Evolutionary conservation across 768 basidiomycete species (phyloP).

Genomic region (Suillus variegatus): DNA sequence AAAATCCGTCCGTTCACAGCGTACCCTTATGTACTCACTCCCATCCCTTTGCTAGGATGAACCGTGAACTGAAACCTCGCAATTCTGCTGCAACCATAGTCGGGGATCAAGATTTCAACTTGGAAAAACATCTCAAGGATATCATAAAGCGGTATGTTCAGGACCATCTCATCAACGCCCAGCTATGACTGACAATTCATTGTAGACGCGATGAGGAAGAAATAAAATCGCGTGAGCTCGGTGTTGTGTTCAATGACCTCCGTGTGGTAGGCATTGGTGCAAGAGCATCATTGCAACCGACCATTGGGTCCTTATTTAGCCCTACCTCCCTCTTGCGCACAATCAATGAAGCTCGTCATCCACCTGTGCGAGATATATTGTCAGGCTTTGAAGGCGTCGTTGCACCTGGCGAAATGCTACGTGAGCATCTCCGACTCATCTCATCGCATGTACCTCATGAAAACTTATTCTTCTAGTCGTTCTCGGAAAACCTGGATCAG

Average conservation of each 20-base stretch:
- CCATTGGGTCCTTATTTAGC: conserved; percentile 54
- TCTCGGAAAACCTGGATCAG: conserved; percentile 78
- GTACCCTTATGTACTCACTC: not conserved
- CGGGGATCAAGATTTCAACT: conserved; percentile 6
- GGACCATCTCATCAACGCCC: not conserved
- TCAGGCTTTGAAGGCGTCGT: conserved; percentile 64
- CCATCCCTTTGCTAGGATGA: not conserved
- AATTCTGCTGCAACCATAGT: not conserved
- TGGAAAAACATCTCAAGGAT: conserved; percentile 18
- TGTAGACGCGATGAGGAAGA: conserved; percentile 35
- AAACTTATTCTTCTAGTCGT: conserved; percentile 52
- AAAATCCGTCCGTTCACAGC: not conserved
- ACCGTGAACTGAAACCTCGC: no score
- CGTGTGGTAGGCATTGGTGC: conserved; percentile 52
- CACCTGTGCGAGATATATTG: conserved; percentile 64
- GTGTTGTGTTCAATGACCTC: conserved; percentile 52
- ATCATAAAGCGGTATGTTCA: conserved; percentile 17
- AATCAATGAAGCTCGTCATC: conserved; percentile 52
- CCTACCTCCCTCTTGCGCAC: conserved; percentile 39
- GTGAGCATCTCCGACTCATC: conserved; percentile 45
- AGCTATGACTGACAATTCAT: not conserved
- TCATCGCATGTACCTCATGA: not conserved
- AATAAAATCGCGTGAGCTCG: conserved; percentile 42
- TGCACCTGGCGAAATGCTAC: conserved; percentile 73
- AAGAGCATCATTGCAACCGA: conserved; percentile 45